Evolutionary conservation across 2,329 filamentous ascomycete genomes (phyloP).

Genomic region (Chaetomiaceae sp.): DNA sequence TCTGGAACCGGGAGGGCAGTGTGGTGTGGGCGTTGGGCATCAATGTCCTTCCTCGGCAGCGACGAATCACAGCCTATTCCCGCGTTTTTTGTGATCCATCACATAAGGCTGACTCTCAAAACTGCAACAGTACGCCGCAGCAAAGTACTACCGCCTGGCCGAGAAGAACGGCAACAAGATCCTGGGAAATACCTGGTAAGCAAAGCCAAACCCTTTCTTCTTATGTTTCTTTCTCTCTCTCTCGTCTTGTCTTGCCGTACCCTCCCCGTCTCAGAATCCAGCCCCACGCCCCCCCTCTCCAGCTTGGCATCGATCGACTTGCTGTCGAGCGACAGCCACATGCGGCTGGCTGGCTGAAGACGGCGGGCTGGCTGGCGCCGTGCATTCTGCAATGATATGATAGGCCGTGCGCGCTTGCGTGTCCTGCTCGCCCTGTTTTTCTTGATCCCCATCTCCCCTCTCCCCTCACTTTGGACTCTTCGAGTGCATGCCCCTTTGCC

Average conservation of each 20-base stretch:
- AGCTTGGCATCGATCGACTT: no score
- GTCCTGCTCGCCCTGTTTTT: constrained; percentile 20
- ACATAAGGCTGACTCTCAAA: constrained; percentile 37
- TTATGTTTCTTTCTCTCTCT: not conserved
- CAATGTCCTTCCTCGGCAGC: not conserved
- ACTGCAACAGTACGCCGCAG: constrained; percentile 68
- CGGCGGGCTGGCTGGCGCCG: no score
- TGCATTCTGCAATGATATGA: no score
- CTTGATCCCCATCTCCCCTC: constrained; percentile 1
- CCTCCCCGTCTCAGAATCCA: no score
- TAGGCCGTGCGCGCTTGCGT: constrained; percentile 3
- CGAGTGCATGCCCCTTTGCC: no score
- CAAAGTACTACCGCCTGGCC: constrained; percentile 87
- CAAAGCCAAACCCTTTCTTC: not conserved
- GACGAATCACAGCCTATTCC: constrained; percentile 28
- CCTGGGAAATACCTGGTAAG: constrained; percentile 92
- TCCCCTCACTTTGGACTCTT: no score
- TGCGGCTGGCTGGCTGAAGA: no score
- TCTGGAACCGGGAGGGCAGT: constrained; percentile 9
- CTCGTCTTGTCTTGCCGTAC: not conserved
- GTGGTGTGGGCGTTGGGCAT: constrained; percentile 25
- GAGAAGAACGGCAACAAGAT: constrained; percentile 86
- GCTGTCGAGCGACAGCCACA: no score
- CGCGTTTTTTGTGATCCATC: constrained; percentile 25
- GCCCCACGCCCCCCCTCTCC: no score